Base-by-base conservation (phyloP, 208 protist genomes). In the Herpetomonas tarakana region DNA sequence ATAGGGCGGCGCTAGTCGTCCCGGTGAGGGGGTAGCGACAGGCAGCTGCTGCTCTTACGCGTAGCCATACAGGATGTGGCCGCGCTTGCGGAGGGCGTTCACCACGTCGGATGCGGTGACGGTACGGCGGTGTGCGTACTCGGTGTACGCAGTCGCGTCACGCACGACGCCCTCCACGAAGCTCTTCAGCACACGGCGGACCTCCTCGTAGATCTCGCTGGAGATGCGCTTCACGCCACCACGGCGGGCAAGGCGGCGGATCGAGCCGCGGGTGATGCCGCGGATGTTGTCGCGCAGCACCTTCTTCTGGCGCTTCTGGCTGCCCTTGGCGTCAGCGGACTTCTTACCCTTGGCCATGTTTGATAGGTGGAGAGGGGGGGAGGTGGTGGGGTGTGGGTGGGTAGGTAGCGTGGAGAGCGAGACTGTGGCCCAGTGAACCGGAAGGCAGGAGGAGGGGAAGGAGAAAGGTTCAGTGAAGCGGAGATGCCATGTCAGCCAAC, bases 211-310 rank as follows among this genome's bases (percentile, higher is more conserved):
- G 53, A 83, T 68, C 53, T 80, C 74, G 50, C 67, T 68, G 35
- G 72, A 81, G 77, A 97, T 96, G 67, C 92, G 84, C 71, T 95
- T 95, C 65, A 96, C 88, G 71, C 92, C 92, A 64, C 92, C 92
- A 76, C 92, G 78, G 74, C 92, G 83, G 50, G 92, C 92, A 50
- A 97, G 74, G 76, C 92, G 83, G 76, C 88, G 82, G 63, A 96
- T 92, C 41, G 86, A 85, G 60, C 84, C 87, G 59, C 82, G 83
- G 28, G 83, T 92, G 72, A 93, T 91, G 71, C 83, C 85, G 58
- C 72, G 77, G 52, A 94, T 88, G 75, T 87, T 89, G 69, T 94
- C 88, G 72, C 88, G 83, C 41, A 92, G 70, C 53, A 88, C 78
- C 76, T 92, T 91, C 71, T 90, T 91, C 71, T 88, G 82, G 68